Conservation (phyloP, 495 filamentous ascomycete species). For the Aspergillus avenaceus region DNA sequence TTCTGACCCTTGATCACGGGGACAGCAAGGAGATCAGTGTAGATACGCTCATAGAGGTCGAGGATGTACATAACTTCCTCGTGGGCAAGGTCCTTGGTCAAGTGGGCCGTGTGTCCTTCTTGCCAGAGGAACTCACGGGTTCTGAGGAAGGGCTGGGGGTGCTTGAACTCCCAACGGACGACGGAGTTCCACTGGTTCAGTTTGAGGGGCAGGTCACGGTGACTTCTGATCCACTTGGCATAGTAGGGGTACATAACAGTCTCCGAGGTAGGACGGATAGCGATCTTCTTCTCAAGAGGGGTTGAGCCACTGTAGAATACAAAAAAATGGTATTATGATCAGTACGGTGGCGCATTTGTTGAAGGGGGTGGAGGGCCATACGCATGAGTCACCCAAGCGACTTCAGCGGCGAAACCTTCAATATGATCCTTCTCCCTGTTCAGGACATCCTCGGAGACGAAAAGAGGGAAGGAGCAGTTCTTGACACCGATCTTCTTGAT, state of each 20-base stretch:
- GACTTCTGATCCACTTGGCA: slow-evolving; percentile 90
- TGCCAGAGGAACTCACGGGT: slow-evolving; percentile 97
- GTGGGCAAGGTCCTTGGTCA: slow-evolving; percentile 70
- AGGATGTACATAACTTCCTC: slow-evolving; percentile 88
- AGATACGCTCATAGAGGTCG: slow-evolving; percentile 86
- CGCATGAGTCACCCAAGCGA: slow-evolving; percentile 98
- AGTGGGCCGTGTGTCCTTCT: slow-evolving; percentile 94
- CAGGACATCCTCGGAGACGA: slow-evolving; percentile 84
- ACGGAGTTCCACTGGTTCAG: slow-evolving; percentile 99
- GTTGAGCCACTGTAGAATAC: slow-evolving; percentile 57
- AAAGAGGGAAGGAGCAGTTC: slow-evolving; percentile 94
- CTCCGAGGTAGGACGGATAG: slow-evolving; percentile 93
- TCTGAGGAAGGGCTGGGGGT: slow-evolving; percentile 90
- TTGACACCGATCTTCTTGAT: slow-evolving; percentile 89
- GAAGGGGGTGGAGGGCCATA: slow-evolving; percentile 36
- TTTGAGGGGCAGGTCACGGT: slow-evolving; percentile 87
- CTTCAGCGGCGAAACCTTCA: slow-evolving; percentile 94
- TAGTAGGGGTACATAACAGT: slow-evolving; percentile 96
- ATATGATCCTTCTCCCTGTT: slow-evolving; percentile 95
- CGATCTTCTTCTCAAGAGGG: slow-evolving; percentile 89
- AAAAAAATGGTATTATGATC: slow-evolving; percentile 19
- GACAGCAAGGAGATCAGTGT: slow-evolving; percentile 88
- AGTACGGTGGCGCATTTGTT: slow-evolving; percentile 10
- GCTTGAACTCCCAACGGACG: slow-evolving; percentile 97
- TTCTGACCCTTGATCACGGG: slow-evolving; percentile 89